Base-by-base conservation (phyloP, 73 alveolate genomes). In the Uronychia setigera region DNA sequence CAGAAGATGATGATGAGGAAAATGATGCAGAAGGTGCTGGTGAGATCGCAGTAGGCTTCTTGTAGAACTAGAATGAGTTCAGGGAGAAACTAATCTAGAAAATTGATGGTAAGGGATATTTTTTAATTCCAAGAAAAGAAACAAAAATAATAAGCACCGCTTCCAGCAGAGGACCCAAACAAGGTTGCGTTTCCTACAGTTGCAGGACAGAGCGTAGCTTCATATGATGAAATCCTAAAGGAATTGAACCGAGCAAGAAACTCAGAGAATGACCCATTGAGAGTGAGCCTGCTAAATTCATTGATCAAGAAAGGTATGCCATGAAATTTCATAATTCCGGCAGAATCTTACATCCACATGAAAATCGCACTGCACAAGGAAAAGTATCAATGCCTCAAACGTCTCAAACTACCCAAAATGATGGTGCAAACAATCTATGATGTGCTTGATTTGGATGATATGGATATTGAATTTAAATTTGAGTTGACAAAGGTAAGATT, bases 381-480 rank as follows among this genome's bases (percentile, higher is more conserved):
- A 74, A 90, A 85, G 59, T 85, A 35, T 29, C 35, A 76, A 0
- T 26, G 58, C 35, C 80, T 83, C 1, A 78, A 74, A 28, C 59
- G 60, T 1, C 60, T 90, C 32, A 60, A 80, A 60, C 9, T 77
- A 35, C 25, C 28, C 11, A 90, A 85, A 75, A 1, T 77, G 75
- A 29, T 58, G 13, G 90, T 85, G 46, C 87, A 83, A 58, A 83
- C 87, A 9, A 75, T 75, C 32, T 77, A 30, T 75, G 93, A 90
- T 32, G 59, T 90, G 1, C 33, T 90, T 26, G 79, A 76, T 14
- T 32, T 85, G 29, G 95, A 90, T 67, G 92, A 91, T 31, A 59
- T 60, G 31, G 85, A 90, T 85, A 31, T 34, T 0, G 76, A 76
- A 35, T 60, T 85, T 5, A 85, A 85, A 57, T 1, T 60, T 32